Conservation (phyloP, 164 flowering plant species). For the Vitis riparia region DNA sequence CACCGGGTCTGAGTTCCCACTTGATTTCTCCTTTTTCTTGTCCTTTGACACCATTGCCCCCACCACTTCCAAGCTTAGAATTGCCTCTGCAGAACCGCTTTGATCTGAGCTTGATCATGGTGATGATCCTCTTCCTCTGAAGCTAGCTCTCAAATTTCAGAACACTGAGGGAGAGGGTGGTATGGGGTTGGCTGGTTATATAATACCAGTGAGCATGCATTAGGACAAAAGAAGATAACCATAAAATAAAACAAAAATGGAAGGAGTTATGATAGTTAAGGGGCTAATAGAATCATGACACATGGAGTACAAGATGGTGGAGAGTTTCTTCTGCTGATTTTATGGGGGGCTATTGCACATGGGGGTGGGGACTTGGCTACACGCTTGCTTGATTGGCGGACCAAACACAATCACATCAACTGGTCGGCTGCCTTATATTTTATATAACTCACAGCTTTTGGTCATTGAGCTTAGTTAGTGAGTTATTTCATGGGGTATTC, state of each 20-base stretch:
- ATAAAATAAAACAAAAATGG: constrained; percentile 8
- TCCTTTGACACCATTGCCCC: constrained; percentile 8
- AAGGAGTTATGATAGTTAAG: not conserved
- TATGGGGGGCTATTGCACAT: constrained; percentile 39
- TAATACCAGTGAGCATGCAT: constrained; percentile 16
- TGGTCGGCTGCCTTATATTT: constrained; percentile 13
- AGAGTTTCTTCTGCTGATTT: constrained; percentile 13
- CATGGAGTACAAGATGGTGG: constrained; percentile 11
- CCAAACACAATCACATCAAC: constrained; percentile 19
- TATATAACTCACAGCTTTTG: not conserved
- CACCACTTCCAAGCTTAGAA: constrained; percentile 36
- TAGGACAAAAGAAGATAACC: constrained; percentile 14
- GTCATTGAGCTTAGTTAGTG: no score
- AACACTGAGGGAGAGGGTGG: constrained; percentile 5
- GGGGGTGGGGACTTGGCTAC: constrained; percentile 36
- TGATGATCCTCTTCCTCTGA: constrained; percentile 4
- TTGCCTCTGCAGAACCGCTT: constrained; percentile 58
- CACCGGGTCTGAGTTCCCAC: constrained; percentile 90
- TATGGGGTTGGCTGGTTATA: constrained; percentile 20
- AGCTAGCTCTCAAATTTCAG: constrained; percentile 7
- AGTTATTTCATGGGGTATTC: no score
- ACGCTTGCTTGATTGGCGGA: constrained; percentile 46
- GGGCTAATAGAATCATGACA: constrained; percentile 13
- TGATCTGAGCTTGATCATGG: constrained; percentile 64
- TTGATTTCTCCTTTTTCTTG: constrained; percentile 44